Evolutionary conservation across 106 monocot genomes (phyloP), one percentile per base, ranked within the genome.

Genomic region (Allium cepa): DNA sequence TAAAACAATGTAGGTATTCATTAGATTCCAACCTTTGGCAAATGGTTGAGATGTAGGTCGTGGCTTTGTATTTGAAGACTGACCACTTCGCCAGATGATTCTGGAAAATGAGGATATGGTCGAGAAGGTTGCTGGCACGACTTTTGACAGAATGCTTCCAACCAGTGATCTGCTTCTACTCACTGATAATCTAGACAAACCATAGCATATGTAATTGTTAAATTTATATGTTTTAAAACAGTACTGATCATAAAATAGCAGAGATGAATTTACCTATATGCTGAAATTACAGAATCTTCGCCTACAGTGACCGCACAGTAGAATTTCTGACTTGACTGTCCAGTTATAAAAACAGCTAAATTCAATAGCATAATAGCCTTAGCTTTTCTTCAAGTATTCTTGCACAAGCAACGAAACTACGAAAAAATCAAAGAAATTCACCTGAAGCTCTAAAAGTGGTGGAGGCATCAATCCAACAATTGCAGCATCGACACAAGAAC

Each of bases 361-460:
- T 84, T 96, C 88, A 95, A 88, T 87, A 83, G 78, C 82, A 85
- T 71, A 75, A 75, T 75, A 75, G 73, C 67, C 82, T 87, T 84
- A 87, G 80, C 84, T 36, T 51, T 14, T 67, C 4, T 17, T 26
- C 6, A 52, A 65, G 12, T 9, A 12, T 63, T 8, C 17, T 46
- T 15, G 17, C 46, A 49, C 3, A 48, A 48, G 69, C 15, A n/a
- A 63, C 26, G 7, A 49, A 7, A 49, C 16, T 3, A 47, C 16
- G 26, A 51, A 70, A 65, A 26, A 50, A 51, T 36, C 5, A 36
- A 17, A 36, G 11, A 12, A 51, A 71, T 22, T 83, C 55, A 97
- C 97, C 84, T 92, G 92, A 71, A 97, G 76, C 70, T 97, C 92
- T 77, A 97, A 72, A 4, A 97, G 77, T n/a, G 97, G 97, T 8